Evolutionary conservation across 2,329 filamentous ascomycete species (phyloP), one percentile per base, ranked within the genome.

Genomic region (Zarea fungicola): DNA sequence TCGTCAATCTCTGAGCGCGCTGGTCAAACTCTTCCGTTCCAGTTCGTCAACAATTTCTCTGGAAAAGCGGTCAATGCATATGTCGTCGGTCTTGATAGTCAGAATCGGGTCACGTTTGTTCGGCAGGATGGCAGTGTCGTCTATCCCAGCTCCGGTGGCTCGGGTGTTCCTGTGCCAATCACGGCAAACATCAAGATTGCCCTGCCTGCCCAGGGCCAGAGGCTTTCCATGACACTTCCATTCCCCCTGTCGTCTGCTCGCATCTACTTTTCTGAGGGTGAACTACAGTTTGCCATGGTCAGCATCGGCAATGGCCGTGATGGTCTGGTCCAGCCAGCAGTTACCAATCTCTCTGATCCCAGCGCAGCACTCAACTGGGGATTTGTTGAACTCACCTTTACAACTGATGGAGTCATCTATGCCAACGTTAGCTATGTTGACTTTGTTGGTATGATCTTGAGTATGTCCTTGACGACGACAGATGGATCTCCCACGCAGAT

Each of bases 401-500:
- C 62, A n/a, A 40, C 55, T 0, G 55, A 63, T 2, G 65, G 65
- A 0, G 58, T 62, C 6, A 56, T 77, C 22, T 76, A 63, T 35
- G 71, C 73, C 52, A 76, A 77, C 57, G 68, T 78, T 47, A 73
- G 67, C 41, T 76, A 72, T 49, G 75, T 78, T 26, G 75, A 78
- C 56, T 77, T 75, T 52, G 68, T 76, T 16, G 66, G 75, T 5
- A 63, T 80, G 14, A 63, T 72, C 1, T 68, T 80, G n/a, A 73
- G 75, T 34, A 74, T 80, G 70, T 56, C 56, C 0, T 61, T 79
- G 13, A 65, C 62, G 0, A 61, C 67, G 11, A 64, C 55, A 11
- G 63, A 61, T 26, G 68, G 69, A 28, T 56, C 51, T 36, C 50
- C 54, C 9, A 58, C 54, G 0, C 72, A 75, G 29, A 60, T 63